phyloP scores from a whole-genome alignment of 2,329 filamentous ascomycete species.

The Rutstroemia sp. region DNA sequence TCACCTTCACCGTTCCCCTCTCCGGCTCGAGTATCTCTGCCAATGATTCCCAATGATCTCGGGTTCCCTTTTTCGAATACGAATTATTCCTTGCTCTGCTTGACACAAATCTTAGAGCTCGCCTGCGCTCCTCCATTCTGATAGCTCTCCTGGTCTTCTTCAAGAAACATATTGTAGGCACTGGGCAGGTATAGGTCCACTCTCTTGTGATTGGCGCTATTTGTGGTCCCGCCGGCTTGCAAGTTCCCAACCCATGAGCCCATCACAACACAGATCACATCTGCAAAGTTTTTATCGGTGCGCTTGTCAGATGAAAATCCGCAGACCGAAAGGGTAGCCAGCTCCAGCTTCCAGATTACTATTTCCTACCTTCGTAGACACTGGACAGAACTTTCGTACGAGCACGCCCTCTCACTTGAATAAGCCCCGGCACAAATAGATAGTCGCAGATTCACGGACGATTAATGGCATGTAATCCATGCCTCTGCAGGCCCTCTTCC shows the following conservation, averaged over 20 bases:
- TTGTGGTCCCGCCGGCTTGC: constrained; percentile 1
- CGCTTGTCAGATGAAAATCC: background rate
- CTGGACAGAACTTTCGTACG: too few species aligned
- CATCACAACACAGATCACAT: constrained; percentile 4
- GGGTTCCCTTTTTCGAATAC: background rate
- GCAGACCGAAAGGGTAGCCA: too few species aligned
- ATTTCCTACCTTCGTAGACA: too few species aligned
- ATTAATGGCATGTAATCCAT: background rate
- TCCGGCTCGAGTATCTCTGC: background rate
- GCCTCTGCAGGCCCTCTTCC: constrained; percentile 3
- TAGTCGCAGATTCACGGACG: background rate
- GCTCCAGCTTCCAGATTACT: too few species aligned
- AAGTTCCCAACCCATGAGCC: too few species aligned
- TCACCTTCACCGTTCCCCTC: background rate
- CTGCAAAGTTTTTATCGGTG: background rate
- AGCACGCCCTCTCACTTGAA: background rate
- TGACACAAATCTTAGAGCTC: background rate
- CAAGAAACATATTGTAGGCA: background rate
- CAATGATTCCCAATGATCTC: background rate
- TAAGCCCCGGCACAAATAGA: constrained; percentile 1
- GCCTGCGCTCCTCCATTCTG: background rate
- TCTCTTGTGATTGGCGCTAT: constrained; percentile 4
- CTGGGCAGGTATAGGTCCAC: background rate
- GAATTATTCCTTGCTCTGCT: background rate
- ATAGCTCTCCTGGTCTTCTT: background rate